Base-by-base conservation (phyloP, 2,329 filamentous ascomycete genomes). In the Lizonia empirigonia region DNA sequence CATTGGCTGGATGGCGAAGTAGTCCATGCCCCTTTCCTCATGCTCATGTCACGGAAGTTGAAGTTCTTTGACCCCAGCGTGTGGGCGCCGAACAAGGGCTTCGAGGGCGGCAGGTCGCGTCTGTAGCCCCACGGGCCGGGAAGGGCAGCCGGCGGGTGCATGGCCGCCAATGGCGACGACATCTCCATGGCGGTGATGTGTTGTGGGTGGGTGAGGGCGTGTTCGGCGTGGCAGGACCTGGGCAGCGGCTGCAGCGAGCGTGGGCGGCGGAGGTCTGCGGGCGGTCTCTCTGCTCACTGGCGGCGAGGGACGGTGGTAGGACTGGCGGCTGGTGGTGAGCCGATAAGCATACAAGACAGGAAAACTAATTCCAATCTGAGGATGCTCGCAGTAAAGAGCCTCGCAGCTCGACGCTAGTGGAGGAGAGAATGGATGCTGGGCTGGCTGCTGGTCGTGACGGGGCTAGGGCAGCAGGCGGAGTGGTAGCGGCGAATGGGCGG, bases 131-230 rank as follows among this genome's bases (percentile, higher is more conserved):
- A 85, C 67, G 81, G 74, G 63, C 85, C 81, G 63, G 84, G 78
- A 75, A 82, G 77, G 76, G 84, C 81, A 26, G 49, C 44, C 35
- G 82, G 80, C 50, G 87, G 90, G 78, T 91, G 91, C 87, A 97
- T 89, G 50, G 93, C 91, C 74, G 93, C 93, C 71, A 97, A 78
- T 37, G 94, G 94, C 66, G 94, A 97, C 35, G 93, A 97, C 60
- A 89, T 87, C 77, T 96, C 91, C 91, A 97, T 97, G 52, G 45
- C 50, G 91, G 96, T 53, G 87, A 86, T 77, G 95, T 90, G 90
- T 96, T 90, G 90, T 96, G 95, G 66, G 38, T 54, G 37, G 13
- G 34, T 30, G 45, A 38, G 13, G 19, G 22, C 22, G 32, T 20
- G 20, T 19, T 16, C 30, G 40, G 44, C 36, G 46, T 27, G 24